A percentile compares a stretch with the other conserved stretches of the same genome.
Evolutionary conservation across 345 rosid genomes (phyloP).

Genomic region (Brassica rapa): DNA sequence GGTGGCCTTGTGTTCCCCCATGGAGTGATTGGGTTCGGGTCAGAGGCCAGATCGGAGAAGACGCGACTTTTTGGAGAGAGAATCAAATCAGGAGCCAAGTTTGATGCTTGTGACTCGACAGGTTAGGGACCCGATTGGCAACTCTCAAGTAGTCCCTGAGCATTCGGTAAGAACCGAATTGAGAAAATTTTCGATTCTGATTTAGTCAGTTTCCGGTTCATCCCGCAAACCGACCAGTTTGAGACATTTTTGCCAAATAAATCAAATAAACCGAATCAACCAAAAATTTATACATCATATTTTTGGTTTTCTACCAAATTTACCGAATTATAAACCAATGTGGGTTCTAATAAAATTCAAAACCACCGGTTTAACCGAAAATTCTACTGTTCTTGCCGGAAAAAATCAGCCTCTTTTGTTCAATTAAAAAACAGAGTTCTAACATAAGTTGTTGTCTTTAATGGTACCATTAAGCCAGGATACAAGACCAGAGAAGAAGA

Average conservation of each 20-base stretch:
- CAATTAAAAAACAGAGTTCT: neutral
- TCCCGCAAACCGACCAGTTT: neutral
- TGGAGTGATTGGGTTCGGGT: constrained; percentile 26
- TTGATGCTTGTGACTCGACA: constrained; percentile 5
- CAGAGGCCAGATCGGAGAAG: constrained; percentile 28
- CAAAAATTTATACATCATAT: neutral
- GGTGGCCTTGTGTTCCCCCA: constrained; percentile 42
- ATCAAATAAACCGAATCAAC: neutral
- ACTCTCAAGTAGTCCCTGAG: too few species aligned
- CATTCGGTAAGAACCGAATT: neutral
- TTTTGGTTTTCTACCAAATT: neutral
- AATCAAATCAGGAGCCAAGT: constrained; percentile 7
- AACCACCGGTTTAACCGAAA: too few species aligned
- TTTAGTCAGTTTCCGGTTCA: neutral
- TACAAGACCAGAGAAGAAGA: too few species aligned
- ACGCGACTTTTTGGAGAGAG: constrained; percentile 10
- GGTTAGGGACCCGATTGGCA: neutral
- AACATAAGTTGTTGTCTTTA: neutral
- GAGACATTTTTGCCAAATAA: too few species aligned
- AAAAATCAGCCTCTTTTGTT: neutral
- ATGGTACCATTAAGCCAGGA: neutral
- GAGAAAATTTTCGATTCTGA: neutral
- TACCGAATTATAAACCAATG: neutral
- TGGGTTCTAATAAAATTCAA: neutral
- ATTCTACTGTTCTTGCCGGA: neutral